Conservation (phyloP, 2,329 filamentous ascomycete species). For the Epichloe glyceriae region DNA sequence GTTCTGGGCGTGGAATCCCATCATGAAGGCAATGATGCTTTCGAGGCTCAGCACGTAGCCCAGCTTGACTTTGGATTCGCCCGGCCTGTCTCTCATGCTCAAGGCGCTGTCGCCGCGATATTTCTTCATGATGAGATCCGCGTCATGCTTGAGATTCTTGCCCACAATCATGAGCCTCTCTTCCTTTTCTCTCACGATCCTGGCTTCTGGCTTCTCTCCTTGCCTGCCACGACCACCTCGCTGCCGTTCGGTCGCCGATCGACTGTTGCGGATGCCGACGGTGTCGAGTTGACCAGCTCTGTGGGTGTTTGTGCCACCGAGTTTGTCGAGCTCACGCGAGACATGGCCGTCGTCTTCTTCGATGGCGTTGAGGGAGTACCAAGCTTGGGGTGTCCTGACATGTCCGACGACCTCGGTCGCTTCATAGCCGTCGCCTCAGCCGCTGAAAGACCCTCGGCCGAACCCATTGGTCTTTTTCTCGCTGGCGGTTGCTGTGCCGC, state of each 20-base stretch:
- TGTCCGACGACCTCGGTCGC: constrained; percentile 30
- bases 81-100: constrained; percentile 12
- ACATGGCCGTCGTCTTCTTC: constrained; percentile 39
- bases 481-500: constrained; percentile 20
- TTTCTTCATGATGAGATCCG: constrained; percentile 29
- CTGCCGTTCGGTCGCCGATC: constrained; percentile 21
- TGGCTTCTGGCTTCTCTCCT: constrained; percentile 12
- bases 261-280: constrained; percentile 11
- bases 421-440: constrained; percentile 26
- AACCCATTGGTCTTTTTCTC: constrained; percentile 35
- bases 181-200: constrained; percentile 22
- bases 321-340: constrained; percentile 38
- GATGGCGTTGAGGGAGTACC: constrained; percentile 37
- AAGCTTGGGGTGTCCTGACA: constrained; percentile 19
- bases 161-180: constrained; percentile 28
- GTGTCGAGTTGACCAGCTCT: constrained; percentile 24
- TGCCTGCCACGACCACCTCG: constrained; percentile 13
- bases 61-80: constrained; percentile 25
- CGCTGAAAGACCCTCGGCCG: constrained; percentile 23
- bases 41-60: constrained; percentile 32
- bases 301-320: constrained; percentile 40
- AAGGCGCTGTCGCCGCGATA: constrained; percentile 12
- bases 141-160: constrained; percentile 39
- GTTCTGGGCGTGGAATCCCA: constrained; percentile 38
- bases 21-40: constrained; percentile 39